phyloP scores from a whole-genome alignment of 139 green algal species.

The Picochlorum sp. region DNA sequence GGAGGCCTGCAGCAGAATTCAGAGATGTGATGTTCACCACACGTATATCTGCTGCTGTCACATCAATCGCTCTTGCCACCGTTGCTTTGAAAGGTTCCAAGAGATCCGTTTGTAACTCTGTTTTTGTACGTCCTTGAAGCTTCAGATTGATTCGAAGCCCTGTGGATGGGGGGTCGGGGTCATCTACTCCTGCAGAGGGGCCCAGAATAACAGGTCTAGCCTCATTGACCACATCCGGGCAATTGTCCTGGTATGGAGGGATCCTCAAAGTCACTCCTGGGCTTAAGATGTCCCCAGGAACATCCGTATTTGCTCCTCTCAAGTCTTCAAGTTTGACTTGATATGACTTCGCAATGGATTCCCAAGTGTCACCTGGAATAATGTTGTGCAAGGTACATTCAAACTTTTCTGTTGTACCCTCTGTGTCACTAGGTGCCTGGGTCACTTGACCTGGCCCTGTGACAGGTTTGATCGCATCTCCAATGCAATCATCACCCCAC shows the following conservation, averaged over 20 bases:
- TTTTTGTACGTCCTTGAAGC: neutral
- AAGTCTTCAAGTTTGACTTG: neutral
- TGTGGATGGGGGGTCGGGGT: neutral
- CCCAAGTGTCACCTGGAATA: neutral
- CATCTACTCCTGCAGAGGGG: neutral
- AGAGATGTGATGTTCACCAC: neutral
- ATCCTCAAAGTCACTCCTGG: neutral
- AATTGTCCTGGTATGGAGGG: neutral
- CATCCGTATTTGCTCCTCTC: neutral
- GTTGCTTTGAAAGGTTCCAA: neutral
- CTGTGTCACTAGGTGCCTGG: neutral
- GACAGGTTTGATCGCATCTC: constrained; percentile 3
- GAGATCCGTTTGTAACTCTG: constrained; percentile 2
- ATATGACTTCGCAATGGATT: neutral
- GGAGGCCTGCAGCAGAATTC: neutral
- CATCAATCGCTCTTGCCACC: neutral
- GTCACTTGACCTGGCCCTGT: constrained; percentile 5
- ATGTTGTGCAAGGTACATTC: neutral
- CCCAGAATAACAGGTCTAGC: neutral
- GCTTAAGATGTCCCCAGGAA: neutral
- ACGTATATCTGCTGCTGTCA: neutral
- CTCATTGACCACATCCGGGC: neutral
- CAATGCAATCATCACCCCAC: neutral
- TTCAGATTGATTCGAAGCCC: neutral
- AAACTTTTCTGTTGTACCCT: neutral